phyloP scores from a whole-genome alignment of 2,329 filamentous ascomycete genomes.

The Diaporthe nobilis region DNA sequence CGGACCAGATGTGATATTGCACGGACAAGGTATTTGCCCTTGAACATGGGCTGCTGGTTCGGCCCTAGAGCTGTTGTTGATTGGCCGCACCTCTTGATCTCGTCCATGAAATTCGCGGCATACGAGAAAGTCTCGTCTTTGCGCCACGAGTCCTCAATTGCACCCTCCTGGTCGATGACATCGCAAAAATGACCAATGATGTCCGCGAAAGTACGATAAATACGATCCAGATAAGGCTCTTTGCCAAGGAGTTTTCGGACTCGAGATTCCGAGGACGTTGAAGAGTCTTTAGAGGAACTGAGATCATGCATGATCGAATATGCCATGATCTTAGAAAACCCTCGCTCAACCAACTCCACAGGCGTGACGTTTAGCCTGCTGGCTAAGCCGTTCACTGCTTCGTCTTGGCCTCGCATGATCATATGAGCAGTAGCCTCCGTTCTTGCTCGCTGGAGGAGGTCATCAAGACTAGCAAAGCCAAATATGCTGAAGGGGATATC shows the following conservation, averaged over 20 bases:
- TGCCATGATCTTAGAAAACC: slow-evolving; percentile 84
- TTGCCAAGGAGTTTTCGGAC: slow-evolving; percentile 79
- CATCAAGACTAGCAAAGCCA: slow-evolving; percentile 77
- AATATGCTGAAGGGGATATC: slow-evolving; percentile 90
- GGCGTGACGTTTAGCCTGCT: slow-evolving; percentile 67
- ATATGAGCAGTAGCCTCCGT: slow-evolving; percentile 85
- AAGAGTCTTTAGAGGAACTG: slow-evolving; percentile 57
- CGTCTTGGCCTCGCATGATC: slow-evolving; percentile 82
- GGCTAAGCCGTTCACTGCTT: slow-evolving; percentile 73
- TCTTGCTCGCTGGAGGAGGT: slow-evolving; percentile 79
- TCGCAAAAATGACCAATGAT: slow-evolving; percentile 84
- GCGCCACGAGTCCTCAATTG: slow-evolving; percentile 76
- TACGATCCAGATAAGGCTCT: slow-evolving; percentile 72
- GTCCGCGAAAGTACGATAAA: slow-evolving; percentile 80
- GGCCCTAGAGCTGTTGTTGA: slow-evolving; percentile 77
- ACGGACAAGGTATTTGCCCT: slow-evolving; percentile 80
- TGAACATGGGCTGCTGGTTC: slow-evolving; percentile 90
- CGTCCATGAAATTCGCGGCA: slow-evolving; percentile 74
- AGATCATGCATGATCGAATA: slow-evolving; percentile 88
- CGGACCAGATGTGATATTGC: slow-evolving; percentile 85
- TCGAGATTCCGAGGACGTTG: slow-evolving; percentile 72
- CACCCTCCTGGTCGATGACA: slow-evolving; percentile 82
- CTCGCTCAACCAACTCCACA: slow-evolving; percentile 71
- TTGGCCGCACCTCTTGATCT: slow-evolving; percentile 78
- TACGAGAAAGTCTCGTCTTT: slow-evolving; percentile 71